phyloP scores from a whole-genome alignment of 1,284 basidiomycete species.

The Marasmius oreades region DNA sequence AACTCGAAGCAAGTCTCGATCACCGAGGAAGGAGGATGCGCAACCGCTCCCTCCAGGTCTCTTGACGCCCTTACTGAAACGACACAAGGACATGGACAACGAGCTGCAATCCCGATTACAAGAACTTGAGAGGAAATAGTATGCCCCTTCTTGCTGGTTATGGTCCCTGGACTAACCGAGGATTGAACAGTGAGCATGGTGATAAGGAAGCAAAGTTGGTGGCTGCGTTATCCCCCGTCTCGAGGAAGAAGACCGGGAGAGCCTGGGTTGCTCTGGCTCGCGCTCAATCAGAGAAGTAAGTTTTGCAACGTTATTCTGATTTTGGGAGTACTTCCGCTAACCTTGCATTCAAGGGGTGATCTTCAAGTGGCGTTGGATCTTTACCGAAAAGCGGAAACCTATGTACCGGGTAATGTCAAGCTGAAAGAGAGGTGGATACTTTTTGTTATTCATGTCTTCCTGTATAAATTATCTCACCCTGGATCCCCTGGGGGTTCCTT shows the following conservation, averaged over 20 bases:
- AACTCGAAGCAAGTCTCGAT: conserved; percentile 22
- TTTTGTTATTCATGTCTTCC: conserved; percentile 49
- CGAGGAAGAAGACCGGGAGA: conserved; percentile 71
- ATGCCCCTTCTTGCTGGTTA: conserved; percentile 23
- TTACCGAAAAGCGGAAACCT: conserved; percentile 70
- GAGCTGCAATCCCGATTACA: conserved; percentile 59
- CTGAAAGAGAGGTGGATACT: conserved; percentile 79
- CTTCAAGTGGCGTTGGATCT: conserved; percentile 68
- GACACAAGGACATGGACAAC: conserved; percentile 62
- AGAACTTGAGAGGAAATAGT: conserved; percentile 73
- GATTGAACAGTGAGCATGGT: conserved; percentile 58
- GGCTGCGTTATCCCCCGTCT: conserved; percentile 61
- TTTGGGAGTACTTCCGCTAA: conserved; percentile 4
- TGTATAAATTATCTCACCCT: conserved; percentile 4
- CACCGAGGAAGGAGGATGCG: conserved; percentile 35
- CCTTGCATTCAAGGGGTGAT: conserved; percentile 50
- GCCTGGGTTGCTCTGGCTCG: conserved; percentile 74
- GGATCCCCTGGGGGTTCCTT: too few species aligned
- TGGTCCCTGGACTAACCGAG: too few species aligned
- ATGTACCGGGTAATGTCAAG: conserved; percentile 75
- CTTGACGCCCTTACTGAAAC: conserved; percentile 56
- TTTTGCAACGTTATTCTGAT: too few species aligned
- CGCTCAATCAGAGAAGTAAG: conserved; percentile 73
- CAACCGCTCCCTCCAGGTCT: conserved; percentile 49
- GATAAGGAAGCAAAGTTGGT: conserved; percentile 56